Conservation (phyloP, 2,329 filamentous ascomycete species). For the Tolypocladium tundrense region DNA sequence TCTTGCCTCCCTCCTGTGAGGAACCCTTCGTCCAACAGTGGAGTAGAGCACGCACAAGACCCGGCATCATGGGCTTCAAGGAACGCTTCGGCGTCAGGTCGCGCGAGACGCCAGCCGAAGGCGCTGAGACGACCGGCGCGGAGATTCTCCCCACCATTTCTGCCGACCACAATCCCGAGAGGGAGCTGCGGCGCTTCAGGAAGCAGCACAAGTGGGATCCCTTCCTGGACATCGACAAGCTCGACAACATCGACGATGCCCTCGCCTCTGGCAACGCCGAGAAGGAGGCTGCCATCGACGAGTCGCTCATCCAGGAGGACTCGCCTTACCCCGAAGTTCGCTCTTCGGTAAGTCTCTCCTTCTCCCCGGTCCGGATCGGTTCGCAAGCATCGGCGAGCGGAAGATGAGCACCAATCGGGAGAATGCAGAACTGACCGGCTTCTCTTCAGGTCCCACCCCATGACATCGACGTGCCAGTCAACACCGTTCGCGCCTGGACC, state of each 20-base stretch:
- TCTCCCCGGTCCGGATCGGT: not conserved
- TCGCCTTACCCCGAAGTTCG: constrained; percentile 26
- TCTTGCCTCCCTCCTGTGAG: not conserved
- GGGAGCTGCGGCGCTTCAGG: constrained; percentile 30
- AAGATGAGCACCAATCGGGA: not conserved
- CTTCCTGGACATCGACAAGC: constrained; percentile 41
- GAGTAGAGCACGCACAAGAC: not conserved
- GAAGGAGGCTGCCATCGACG: constrained; percentile 34
- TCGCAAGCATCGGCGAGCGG: not conserved
- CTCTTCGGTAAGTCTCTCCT: constrained; percentile 8
- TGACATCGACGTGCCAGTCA: constrained; percentile 41
- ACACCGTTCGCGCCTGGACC: constrained; percentile 50
- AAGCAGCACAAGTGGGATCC: constrained; percentile 46
- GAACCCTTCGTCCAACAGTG: not conserved
- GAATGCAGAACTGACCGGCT: not conserved
- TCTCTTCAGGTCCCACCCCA: constrained; percentile 23
- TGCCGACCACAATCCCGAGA: constrained; percentile 10
- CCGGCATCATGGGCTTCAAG: constrained; percentile 11
- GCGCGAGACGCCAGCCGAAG: constrained; percentile 5
- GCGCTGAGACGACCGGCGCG: constrained; percentile 8
- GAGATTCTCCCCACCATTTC: constrained; percentile 9
- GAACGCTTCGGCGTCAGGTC: constrained; percentile 9
- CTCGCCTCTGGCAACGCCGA: constrained; percentile 32
- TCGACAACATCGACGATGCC: constrained; percentile 39
- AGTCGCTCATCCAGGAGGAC: constrained; percentile 39